phyloP scores from a whole-genome alignment of 2,329 filamentous ascomycete species.

The Ophiocordyceps camponoti-saundersi region DNA sequence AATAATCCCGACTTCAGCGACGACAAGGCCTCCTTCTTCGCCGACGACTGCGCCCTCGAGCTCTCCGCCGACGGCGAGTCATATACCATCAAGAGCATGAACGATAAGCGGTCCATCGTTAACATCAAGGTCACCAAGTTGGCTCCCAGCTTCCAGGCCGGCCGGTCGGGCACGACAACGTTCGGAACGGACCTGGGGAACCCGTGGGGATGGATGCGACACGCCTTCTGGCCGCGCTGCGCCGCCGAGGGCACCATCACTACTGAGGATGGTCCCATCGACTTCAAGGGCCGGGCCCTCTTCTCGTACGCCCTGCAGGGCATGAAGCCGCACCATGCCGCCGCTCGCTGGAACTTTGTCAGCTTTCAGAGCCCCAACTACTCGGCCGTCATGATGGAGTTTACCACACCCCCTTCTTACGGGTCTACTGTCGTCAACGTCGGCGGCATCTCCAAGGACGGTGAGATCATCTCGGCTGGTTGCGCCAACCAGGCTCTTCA shows the following conservation, averaged over 20 bases:
- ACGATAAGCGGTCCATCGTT: constrained; percentile 64
- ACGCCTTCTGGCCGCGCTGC: constrained; percentile 89
- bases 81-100: constrained; percentile 83
- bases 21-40: constrained; percentile 68
- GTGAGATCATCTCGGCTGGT: constrained; percentile 61
- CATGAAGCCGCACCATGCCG: constrained; percentile 97
- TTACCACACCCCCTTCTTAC: constrained; percentile 84
- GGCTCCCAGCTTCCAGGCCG: constrained; percentile 69
- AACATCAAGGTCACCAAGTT: constrained; percentile 66
- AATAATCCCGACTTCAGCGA: constrained; percentile 70
- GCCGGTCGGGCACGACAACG: constrained; percentile 66
- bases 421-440: constrained; percentile 71
- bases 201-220: constrained; percentile 86
- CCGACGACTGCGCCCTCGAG: constrained; percentile 69
- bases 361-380: constrained; percentile 78
- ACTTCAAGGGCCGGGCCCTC: constrained; percentile 65
- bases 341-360: constrained; percentile 82
- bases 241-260: constrained; percentile 67
- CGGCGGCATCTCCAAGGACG: constrained; percentile 66
- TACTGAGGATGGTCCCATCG: constrained; percentile 63
- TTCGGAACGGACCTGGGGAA: constrained; percentile 74
- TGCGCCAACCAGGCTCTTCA: constrained; percentile 50
- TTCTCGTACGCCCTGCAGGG: constrained; percentile 81
- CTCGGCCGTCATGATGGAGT: constrained; percentile 91
- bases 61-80: constrained; percentile 67